Base-by-base conservation (phyloP, 305 asterid species). In the Coffea humblotiana region DNA sequence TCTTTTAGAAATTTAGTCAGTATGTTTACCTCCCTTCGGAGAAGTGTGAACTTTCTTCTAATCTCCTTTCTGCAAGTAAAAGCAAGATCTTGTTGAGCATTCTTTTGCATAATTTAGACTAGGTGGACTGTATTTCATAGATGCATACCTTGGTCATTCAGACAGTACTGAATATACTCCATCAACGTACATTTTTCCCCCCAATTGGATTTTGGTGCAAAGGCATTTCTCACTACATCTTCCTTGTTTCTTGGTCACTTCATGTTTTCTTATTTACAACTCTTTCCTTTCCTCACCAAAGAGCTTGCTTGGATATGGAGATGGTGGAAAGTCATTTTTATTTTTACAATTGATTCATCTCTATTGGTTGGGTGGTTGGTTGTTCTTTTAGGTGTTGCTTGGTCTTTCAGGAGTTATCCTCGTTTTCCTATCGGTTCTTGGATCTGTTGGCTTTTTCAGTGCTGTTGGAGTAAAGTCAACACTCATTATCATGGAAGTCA, bases 401-500 rank as follows among this genome's bases (percentile, higher is more conserved):
- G 99, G 99, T 78, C 92, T 96, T 82, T 89, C 98, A n/a, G 99
- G 99, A 81, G 98, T 96, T 68, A 73, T 94, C 81, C 98, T 96
- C 75, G 99, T 96, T 90, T 87, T 96, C 93, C 98, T 96, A 67
- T 96, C 99, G 75, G 98, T 96, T 81, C 97, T 94, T 78, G 99
- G 97, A 78, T 94, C 99, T 49, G 99, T 94, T 79, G 99, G 99
- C 60, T 89, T 94, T 85, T 96, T 92, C 93, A 96, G 99, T 86
- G 95, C 97, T 63, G 82, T 94, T 65, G 98, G 99, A 76, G 91
- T 96, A 74, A 94, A 96, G 86, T 96, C 99, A 45, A 96, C 99
- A 49, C 96, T 96, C 29, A 96, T 96, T 82, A 96, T 96, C 45
- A 93, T 96, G 99, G 99, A 96, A 96, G 99, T 96, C 91, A 94